These are phyloP conservation scores for Scenedesmus sp. DNA, from an alignment of 163 green algal species.

Conservation along the genomic window DNA sequence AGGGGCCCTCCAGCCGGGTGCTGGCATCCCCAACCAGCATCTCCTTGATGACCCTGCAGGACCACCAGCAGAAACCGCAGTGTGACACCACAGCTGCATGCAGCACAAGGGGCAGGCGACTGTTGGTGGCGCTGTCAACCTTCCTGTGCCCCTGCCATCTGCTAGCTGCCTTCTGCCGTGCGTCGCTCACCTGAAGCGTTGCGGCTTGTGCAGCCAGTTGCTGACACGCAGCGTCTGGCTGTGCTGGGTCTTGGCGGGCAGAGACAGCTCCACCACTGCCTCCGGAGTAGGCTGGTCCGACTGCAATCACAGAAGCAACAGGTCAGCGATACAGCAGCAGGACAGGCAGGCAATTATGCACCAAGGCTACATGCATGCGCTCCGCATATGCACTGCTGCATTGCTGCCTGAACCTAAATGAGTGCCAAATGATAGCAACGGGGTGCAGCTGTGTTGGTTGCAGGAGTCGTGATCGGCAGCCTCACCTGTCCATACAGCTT, in stretches of 20 bases:
- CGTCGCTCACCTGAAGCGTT: conserved; percentile 78
- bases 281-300: conserved; percentile 61
- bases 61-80: not conserved
- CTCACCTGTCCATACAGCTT: conserved; percentile 63
- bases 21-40: conserved; percentile 60
- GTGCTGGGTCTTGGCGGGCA: conserved; percentile 75
- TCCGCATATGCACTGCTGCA: too few species aligned
- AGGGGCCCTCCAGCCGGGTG: conserved; percentile 64
- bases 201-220: conserved; percentile 86
- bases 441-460: not conserved
- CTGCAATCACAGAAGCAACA: conserved; percentile 6
- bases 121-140: too few species aligned
- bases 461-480: not conserved
- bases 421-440: too few species aligned
- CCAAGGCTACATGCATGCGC: too few species aligned
- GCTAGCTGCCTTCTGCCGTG: not conserved
- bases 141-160: not conserved
- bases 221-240: conserved; percentile 72
- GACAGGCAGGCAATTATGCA: not conserved
- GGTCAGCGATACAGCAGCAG: not conserved
- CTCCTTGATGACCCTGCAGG: conserved; percentile 58
- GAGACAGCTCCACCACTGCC: conserved; percentile 63
- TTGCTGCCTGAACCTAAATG: too few species aligned
- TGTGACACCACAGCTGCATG: not conserved
- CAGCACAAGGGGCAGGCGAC: not conserved